phyloP scores from a whole-genome alignment of 2,329 filamentous ascomycete genomes.

The Emmonsiellopsis sp. region DNA sequence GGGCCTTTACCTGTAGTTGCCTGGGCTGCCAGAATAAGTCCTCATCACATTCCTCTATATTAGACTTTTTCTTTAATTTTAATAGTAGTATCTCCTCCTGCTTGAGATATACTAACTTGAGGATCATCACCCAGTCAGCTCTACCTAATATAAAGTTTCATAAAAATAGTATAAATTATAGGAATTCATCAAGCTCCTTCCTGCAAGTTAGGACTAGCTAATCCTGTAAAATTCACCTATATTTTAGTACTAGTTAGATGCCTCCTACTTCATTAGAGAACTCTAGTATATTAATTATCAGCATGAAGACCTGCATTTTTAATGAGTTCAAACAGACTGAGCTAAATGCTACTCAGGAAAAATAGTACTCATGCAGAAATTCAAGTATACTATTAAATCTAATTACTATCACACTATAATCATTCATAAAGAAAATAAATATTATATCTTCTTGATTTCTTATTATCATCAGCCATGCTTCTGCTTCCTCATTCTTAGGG shows the following conservation, averaged over 20 bases:
- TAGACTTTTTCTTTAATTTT: not conserved
- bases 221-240: too few relatives aligned
- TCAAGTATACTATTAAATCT: too few relatives aligned
- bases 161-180: not conserved
- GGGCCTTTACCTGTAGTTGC: too few relatives aligned
- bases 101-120: not conserved
- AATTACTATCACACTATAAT: too few relatives aligned
- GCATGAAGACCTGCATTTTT: not conserved
- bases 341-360: not conserved
- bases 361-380: not conserved
- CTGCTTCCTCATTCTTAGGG: too few relatives aligned
- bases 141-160: not conserved
- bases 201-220: too few relatives aligned
- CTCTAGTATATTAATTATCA: not conserved
- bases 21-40: too few relatives aligned
- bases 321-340: not conserved
- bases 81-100: not conserved
- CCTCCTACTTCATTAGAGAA: not conserved
- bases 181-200: not conserved
- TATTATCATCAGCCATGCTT: too few relatives aligned
- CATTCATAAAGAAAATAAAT: too few relatives aligned
- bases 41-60: too few relatives aligned
- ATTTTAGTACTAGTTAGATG: not conserved
- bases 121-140: not conserved
- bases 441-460: fast-evolving